These are phyloP conservation scores for Alternaria sp. DNA, from an alignment of 2,329 filamentous ascomycete species.

Conservation along the genomic window DNA sequence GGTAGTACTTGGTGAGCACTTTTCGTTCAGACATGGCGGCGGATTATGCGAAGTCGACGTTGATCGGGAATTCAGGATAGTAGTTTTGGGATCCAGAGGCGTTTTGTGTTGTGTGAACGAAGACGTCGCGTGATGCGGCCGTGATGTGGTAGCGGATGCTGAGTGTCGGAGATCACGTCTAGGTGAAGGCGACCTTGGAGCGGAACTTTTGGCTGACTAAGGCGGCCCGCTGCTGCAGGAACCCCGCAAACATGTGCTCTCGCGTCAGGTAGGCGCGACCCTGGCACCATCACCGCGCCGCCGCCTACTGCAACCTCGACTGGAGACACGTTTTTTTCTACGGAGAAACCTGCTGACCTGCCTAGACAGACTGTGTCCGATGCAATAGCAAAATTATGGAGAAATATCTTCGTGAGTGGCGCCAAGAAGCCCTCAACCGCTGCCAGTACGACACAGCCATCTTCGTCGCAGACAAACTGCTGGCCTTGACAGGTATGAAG, in stretches of 20 bases:
- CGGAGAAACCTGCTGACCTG: background rate
- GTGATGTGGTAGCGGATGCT: background rate
- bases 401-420: constrained; percentile 90
- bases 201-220: constrained; percentile 27
- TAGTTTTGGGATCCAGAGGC: background rate
- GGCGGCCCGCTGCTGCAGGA: constrained; percentile 13
- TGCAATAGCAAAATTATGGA: constrained; percentile 70
- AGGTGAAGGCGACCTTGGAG: constrained; percentile 11
- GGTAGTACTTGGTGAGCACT: constrained; percentile 72
- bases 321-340: background rate
- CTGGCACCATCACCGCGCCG: constrained; percentile 7
- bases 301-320: constrained; percentile 6
- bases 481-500: constrained; percentile 84
- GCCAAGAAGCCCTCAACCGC: constrained; percentile 93
- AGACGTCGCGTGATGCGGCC: background rate
- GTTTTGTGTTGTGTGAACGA: background rate
- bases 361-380: background rate
- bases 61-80: background rate
- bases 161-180: constrained; percentile 1
- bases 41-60: constrained; percentile 1
- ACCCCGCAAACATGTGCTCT: constrained; percentile 30
- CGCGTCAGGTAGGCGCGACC: constrained; percentile 30
- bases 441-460: constrained; percentile 97
- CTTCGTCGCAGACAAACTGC: constrained; percentile 95
- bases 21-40: constrained; percentile 83